Evolutionary conservation across 768 basidiomycete species (phyloP).

Genomic region (Psilocybe tampanensis): DNA sequence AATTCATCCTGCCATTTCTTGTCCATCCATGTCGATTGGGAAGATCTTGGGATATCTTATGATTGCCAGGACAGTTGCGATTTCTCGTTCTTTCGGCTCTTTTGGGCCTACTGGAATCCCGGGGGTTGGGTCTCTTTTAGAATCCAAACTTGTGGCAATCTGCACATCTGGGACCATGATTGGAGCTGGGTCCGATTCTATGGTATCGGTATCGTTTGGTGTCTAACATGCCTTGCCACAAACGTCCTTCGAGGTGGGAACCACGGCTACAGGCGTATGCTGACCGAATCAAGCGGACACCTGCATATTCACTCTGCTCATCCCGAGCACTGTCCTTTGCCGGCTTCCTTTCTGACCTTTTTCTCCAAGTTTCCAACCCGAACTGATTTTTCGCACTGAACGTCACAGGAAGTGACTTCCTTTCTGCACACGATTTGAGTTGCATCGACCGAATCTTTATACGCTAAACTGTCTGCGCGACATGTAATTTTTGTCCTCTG

Average conservation of each 20-base stretch:
- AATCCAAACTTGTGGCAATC: constrained; percentile 15
- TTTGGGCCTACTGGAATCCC: constrained; percentile 11
- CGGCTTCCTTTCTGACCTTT: constrained; percentile 16
- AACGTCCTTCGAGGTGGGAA: constrained; percentile 16
- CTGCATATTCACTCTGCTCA: constrained; percentile 6
- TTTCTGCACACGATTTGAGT: constrained; percentile 15
- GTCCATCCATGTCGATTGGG: not conserved
- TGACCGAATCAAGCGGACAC: constrained; percentile 24
- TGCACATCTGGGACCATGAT: constrained; percentile 14
- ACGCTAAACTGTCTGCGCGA: constrained; percentile 1
- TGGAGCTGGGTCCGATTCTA: constrained; percentile 16
- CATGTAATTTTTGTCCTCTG: constrained; percentile 6
- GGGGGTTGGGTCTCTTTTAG: not conserved
- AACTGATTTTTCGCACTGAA: constrained; percentile 21
- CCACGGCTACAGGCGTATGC: constrained; percentile 7
- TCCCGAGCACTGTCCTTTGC: constrained; percentile 14
- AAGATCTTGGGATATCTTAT: constrained; percentile 9
- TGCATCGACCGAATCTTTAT: constrained; percentile 10
- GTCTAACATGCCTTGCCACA: constrained; percentile 18
- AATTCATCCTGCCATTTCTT: constrained; percentile 3
- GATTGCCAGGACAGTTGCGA: not conserved
- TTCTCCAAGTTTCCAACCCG: constrained; percentile 12
- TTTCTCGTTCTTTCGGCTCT: constrained; percentile 7
- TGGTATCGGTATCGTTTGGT: constrained; percentile 13
- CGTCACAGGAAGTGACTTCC: constrained; percentile 15